phyloP scores from a whole-genome alignment of 805 yeast genomes.

The Tetrapisispora arboricola region DNA sequence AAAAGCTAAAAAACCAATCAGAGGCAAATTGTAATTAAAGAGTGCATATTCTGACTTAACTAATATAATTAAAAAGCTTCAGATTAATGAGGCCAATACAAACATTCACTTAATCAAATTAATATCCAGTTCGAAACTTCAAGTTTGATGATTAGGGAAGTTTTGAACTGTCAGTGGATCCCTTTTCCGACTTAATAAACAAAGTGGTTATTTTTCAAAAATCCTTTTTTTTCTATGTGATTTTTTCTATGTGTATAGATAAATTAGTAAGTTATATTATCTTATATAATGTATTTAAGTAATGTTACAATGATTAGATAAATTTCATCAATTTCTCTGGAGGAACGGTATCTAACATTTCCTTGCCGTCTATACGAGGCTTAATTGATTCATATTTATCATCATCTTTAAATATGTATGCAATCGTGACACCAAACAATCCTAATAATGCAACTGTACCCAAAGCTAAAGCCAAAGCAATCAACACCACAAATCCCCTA shows the following conservation, averaged over 20 bases:
- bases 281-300: not conserved
- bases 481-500: conserved; percentile 57
- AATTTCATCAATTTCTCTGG: conserved; percentile 42
- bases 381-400: conserved; percentile 36
- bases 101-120: too few relatives aligned
- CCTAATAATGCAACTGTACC: conserved; percentile 38
- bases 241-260: not conserved
- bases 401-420: conserved; percentile 30
- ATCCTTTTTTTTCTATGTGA: too few relatives aligned
- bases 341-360: conserved; percentile 53
- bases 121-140: too few relatives aligned
- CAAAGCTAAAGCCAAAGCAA: conserved; percentile 57
- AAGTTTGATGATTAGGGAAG: too few relatives aligned
- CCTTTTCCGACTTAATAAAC: too few relatives aligned
- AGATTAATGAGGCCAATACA: not conserved
- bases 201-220: too few relatives aligned
- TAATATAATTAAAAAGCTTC: too few relatives aligned
- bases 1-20: conserved; percentile 9
- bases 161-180: too few relatives aligned
- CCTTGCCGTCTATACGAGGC: conserved; percentile 50
- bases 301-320: conserved; percentile 14
- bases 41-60: not conserved
- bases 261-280: not conserved
- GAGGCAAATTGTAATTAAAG: not conserved
- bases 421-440: conserved; percentile 29